phyloP scores from a whole-genome alignment of 129 eudicot genomes.

The Arctium minus region DNA sequence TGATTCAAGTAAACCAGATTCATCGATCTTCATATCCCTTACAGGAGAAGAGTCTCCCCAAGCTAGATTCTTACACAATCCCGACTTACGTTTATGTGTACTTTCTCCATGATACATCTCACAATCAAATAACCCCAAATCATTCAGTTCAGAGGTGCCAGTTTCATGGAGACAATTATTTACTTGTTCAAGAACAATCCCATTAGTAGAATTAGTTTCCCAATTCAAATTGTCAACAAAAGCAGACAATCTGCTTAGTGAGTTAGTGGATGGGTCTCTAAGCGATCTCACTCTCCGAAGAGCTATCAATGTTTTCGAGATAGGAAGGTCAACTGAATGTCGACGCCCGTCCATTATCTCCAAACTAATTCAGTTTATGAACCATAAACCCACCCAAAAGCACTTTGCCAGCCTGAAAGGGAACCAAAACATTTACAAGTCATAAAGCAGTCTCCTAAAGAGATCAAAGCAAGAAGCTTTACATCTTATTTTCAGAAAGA shows the following conservation, averaged over 20 bases:
- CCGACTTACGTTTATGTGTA: constrained; percentile 25
- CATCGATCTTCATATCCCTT: constrained; percentile 19
- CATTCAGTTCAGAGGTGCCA: constrained; percentile 22
- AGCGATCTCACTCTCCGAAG: constrained; percentile 95
- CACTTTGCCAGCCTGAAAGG: constrained; percentile 21
- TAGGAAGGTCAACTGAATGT: constrained; percentile 90
- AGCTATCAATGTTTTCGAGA: constrained; percentile 76
- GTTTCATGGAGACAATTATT: constrained; percentile 16
- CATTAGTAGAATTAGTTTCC: constrained; percentile 74
- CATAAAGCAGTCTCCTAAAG: constrained; percentile 12
- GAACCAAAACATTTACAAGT: constrained; percentile 11
- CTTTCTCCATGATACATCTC: constrained; percentile 34
- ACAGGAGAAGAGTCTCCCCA: constrained; percentile 18
- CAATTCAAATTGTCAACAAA: constrained; percentile 70
- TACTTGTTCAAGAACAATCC: constrained; percentile 54
- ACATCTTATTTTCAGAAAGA: constrained; percentile 12
- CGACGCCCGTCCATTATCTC: constrained; percentile 75
- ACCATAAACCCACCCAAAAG: constrained; percentile 21
- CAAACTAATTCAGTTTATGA: neutral
- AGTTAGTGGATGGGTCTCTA: constrained; percentile 90
- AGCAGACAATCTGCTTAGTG: constrained; percentile 61
- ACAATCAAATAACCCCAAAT: constrained; percentile 30
- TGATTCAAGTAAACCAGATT: constrained; percentile 19
- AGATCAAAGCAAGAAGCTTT: constrained; percentile 16
- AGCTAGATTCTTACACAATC: constrained; percentile 17